Evolutionary conservation across 192 early-diverging fungal genomes (phyloP).

Genomic region (Funneliformis geosporum): DNA sequence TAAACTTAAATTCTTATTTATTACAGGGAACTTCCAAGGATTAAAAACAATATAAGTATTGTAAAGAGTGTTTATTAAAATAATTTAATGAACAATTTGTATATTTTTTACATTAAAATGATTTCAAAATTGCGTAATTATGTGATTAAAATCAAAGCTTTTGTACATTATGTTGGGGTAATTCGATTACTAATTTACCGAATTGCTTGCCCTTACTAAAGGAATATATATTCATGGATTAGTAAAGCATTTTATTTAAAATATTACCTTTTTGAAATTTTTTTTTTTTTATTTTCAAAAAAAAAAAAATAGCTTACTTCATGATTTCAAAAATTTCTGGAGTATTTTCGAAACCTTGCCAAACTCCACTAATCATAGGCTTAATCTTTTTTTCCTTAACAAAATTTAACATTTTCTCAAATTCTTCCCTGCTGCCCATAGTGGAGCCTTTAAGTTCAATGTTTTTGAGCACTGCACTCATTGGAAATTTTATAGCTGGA

Average conservation of each 20-base stretch:
- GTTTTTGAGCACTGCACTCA: slow-evolving; percentile 54
- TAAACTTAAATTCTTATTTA: not conserved
- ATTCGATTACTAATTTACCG: not conserved
- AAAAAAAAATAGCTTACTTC: not conserved
- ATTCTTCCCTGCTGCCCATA: slow-evolving; percentile 67
- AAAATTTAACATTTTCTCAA: slow-evolving; percentile 62
- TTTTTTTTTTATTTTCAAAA: not conserved
- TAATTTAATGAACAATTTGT: not conserved
- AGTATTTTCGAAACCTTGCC: slow-evolving; percentile 45
- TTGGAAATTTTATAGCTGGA: not conserved
- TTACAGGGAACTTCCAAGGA: not conserved
- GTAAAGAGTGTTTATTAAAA: not conserved
- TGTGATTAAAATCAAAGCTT: too few species aligned
- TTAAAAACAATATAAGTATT: not conserved
- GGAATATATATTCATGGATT: not conserved
- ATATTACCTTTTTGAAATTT: not conserved
- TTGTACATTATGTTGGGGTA: too few species aligned
- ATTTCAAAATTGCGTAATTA: too few species aligned
- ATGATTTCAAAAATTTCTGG: not conserved
- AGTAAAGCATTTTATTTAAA: not conserved
- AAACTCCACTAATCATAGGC: slow-evolving; percentile 59
- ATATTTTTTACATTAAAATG: not conserved
- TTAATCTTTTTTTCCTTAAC: slow-evolving; percentile 55
- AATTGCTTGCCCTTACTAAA: not conserved
- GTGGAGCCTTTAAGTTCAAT: slow-evolving; percentile 62